phyloP scores from a whole-genome alignment of 2,329 filamentous ascomycete genomes.

The Teratosphaeria zuluensis region DNA sequence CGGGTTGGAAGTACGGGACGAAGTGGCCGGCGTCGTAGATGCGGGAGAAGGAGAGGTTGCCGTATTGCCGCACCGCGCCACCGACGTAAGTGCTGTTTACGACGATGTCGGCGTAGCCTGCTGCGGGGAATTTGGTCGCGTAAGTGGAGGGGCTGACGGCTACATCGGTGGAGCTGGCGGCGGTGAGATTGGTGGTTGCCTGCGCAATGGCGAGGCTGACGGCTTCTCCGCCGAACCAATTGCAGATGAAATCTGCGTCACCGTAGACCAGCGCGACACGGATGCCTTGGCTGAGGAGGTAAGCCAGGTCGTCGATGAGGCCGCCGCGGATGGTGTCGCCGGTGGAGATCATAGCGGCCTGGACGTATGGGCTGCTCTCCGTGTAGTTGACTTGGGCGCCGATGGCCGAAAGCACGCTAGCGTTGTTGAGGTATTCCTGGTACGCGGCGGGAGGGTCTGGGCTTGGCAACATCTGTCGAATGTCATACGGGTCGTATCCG shows the following conservation, averaged over 20 bases:
- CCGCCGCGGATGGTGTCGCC: constrained; percentile 37
- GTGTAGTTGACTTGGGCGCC: constrained; percentile 44
- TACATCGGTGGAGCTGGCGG: neutral
- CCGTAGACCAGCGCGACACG: constrained; percentile 52
- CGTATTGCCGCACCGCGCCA: constrained; percentile 66
- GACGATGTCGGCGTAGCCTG: constrained; percentile 64
- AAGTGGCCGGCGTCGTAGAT: constrained; percentile 46
- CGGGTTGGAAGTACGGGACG: constrained; percentile 42
- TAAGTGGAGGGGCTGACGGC: constrained; percentile 27
- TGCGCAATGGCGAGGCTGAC: constrained; percentile 50
- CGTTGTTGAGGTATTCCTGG: constrained; percentile 42
- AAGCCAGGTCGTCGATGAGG: constrained; percentile 32
- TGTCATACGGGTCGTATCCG: constrained; percentile 37
- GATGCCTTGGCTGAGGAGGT: constrained; percentile 33
- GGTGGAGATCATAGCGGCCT: constrained; percentile 32
- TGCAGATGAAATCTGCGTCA: constrained; percentile 46
- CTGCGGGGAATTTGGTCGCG: constrained; percentile 46
- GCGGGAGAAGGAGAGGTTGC: constrained; percentile 49
- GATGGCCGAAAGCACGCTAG: constrained; percentile 38
- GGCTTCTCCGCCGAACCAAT: constrained; percentile 65
- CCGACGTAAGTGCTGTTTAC: constrained; percentile 60
- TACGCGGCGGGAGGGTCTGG: constrained; percentile 45
- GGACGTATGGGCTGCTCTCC: constrained; percentile 30
- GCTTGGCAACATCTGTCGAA: constrained; percentile 46
- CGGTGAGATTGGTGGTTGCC: constrained; percentile 11